Base-by-base conservation (phyloP, 345 rosid genomes). In the Eucalyptus regnans region DNA sequence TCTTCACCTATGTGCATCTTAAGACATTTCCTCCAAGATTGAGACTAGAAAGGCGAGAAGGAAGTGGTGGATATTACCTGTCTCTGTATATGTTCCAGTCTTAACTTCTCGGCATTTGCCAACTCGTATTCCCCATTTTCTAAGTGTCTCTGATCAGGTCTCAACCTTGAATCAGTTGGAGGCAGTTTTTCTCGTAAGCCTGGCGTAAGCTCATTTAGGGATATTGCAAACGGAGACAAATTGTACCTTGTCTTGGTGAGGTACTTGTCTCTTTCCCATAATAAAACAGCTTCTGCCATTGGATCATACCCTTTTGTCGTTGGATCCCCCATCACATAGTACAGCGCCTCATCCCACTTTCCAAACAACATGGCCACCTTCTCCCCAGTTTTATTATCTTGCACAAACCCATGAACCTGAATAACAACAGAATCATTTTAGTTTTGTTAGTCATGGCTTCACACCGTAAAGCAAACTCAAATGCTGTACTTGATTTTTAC, bases 331-430 rank as follows among this genome's bases (percentile, higher is more conserved):
- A 95, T 89, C 41, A 96, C 99, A 89, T 97, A 96, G 94, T 98
- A 98, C 96, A 98, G 93, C 60, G 99, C 99, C 90, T 94, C 99
- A 87, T 98, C 99, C 99, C 99, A 98, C 95, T 98, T 98, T 14
- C 99, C 99, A 84, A 98, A 92, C 93, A 98, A 88, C 95, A 97
- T 91, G 51, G 99, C 99, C 54, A 98, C 99, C 94, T 96, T 98
- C 95, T 97, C 98, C 87, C 99, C 99, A 3, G 98, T 98, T 90
- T 95, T 95, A 86, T 95, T 97, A 90, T 98, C 98, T 94, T 96
- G 98, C 91, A 98, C 98, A 93, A 98, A 97, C 83, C 99, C 99
- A 88, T 98, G 99, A 92, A 96, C 99, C 99, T 98, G 92, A 64
- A 89, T 86, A 17, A 33, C 68, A 87, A 87, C 50, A 52, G 22